Base-by-base conservation (phyloP, 108 stramenopile species). In the Skeletonema tropicum region DNA sequence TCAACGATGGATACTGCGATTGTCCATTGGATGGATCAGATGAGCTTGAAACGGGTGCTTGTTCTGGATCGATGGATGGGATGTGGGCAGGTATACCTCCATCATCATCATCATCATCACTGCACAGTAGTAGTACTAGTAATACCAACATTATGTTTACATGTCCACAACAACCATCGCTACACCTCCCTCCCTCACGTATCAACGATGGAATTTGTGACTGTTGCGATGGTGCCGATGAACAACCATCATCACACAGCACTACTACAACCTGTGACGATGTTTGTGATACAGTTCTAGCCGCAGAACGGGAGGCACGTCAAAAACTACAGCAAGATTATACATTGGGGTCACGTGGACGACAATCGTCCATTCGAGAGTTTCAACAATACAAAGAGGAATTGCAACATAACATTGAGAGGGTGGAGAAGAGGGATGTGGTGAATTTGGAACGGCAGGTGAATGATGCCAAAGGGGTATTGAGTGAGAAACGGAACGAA, bases 1-100 rank as follows among this genome's bases (percentile, higher is more conserved):
- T 93, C 57, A 89, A 93, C 75, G 92, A 93, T 66, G 87, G 82
- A 10, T 93, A 89, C 59, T 93, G 92, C 64, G 92, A 93, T 70
- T 93, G 92, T 82, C 92, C 92, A 10, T 60, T 75, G 11, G 86
- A 86, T 52, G 89, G 86, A 10, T 26, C 58, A 25, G 92, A 93
- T 71, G 92, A 93, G 83, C 76, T 89, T 3, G 35, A 76, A 17
- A 93, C 92, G 1, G 60, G 79, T 42, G 92, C 92, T 26, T 93
- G 92, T 77, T 77, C 90, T 10, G 92, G 92, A 49, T 82, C 85
- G 19, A 66, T 48, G 48, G 79, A 77, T 39, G 61, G 31, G 10
- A 39, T 41, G 65, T 91, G 90, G 89, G 80, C 89, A 0, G 89
- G 92, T 5, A 25, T 86, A 25, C 5, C 21, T 32, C 38, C 48